Evolutionary conservation across 2,329 filamentous ascomycete genomes (phyloP).

Genomic region (Cyanodermella asteris): DNA sequence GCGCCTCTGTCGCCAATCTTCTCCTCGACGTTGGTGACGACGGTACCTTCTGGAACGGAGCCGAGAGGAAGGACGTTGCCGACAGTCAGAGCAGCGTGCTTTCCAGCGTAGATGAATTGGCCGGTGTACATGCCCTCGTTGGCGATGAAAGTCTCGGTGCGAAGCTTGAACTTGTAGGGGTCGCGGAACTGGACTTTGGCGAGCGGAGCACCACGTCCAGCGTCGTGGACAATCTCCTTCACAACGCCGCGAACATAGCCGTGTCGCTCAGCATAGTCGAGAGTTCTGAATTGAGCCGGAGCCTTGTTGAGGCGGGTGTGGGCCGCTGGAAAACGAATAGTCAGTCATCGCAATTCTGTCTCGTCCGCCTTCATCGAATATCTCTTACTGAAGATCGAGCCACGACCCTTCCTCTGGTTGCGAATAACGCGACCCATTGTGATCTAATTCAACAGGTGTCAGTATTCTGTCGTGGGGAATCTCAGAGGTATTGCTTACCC

Average conservation of each 20-base stretch:
- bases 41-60: slow-evolving; percentile 95
- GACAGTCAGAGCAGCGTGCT: slow-evolving; percentile 91
- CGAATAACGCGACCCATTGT: slow-evolving; percentile 47
- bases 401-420: slow-evolving; percentile 59
- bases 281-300: slow-evolving; percentile 82
- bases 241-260: slow-evolving; percentile 94
- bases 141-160: slow-evolving; percentile 98
- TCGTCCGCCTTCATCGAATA: slow-evolving; percentile 14
- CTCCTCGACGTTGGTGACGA: slow-evolving; percentile 98
- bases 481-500: background rate
- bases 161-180: slow-evolving; percentile 94
- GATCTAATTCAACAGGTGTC: slow-evolving; percentile 1
- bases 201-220: slow-evolving; percentile 92
- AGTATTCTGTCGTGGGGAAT: background rate
- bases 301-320: slow-evolving; percentile 87
- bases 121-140: slow-evolving; percentile 99
- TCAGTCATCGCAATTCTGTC: slow-evolving; percentile 4
- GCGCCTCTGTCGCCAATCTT: slow-evolving; percentile 92
- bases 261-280: slow-evolving; percentile 93
- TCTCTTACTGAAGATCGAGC: slow-evolving; percentile 53
- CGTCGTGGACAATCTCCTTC: slow-evolving; percentile 98
- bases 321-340: slow-evolving; percentile 35
- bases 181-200: slow-evolving; percentile 93
- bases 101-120: slow-evolving; percentile 99
- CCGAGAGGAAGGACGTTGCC: slow-evolving; percentile 92